A percentile compares a stretch with the other conserved stretches of the same genome.
Conservation (phyloP, 78 protist genomes). For the Planoprotostelium fungivorum region DNA sequence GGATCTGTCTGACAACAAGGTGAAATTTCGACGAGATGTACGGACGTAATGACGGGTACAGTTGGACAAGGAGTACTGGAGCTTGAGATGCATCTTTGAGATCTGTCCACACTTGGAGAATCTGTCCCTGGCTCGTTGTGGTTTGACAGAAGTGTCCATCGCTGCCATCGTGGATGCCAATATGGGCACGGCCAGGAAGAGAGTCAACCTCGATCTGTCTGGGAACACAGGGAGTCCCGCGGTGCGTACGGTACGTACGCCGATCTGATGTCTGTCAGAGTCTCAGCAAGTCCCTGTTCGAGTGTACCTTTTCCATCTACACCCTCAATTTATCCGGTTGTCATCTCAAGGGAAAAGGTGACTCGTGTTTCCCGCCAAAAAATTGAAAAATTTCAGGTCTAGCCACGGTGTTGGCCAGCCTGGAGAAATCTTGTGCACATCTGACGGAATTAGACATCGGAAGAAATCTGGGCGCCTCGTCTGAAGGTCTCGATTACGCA, state of each 20-base stretch:
- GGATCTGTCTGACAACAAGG: neutral
- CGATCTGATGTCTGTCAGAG: neutral
- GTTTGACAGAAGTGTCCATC: neutral
- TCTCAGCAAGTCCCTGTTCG: neutral
- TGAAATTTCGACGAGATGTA: too few relatives aligned
- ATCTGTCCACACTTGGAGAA: neutral
- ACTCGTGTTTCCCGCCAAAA: neutral
- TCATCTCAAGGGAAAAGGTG: neutral
- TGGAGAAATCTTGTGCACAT: neutral
- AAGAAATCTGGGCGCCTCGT: neutral
- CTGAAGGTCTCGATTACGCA: neutral
- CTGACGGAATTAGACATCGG: neutral
- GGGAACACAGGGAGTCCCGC: neutral
- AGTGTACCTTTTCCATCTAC: neutral
- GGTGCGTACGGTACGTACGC: neutral
- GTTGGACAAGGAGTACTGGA: slow-evolving; percentile 1
- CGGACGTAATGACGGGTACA: too few relatives aligned
- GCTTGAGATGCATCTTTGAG: neutral
- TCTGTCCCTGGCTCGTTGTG: neutral
- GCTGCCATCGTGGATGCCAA: neutral
- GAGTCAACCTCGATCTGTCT: neutral
- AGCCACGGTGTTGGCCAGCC: neutral
- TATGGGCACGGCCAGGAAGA: neutral
- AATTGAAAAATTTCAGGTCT: neutral
- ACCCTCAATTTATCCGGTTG: neutral